A percentile compares a stretch with the other conserved stretches of the same genome.
phyloP scores from a whole-genome alignment of 495 filamentous ascomycete species.

The Physcia stellaris region DNA sequence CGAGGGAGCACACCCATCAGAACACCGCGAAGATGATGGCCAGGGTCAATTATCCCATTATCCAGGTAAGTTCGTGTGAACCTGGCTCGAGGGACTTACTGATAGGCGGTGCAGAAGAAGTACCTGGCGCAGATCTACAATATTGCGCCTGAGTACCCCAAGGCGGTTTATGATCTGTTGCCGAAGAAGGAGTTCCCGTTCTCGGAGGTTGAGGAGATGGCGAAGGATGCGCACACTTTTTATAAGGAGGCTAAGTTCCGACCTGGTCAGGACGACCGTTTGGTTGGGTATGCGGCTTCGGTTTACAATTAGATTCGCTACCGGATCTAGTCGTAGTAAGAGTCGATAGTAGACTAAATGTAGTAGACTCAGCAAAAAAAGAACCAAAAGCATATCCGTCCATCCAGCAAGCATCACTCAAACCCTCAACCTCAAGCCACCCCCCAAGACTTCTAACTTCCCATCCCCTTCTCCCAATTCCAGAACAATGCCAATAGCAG shows the following conservation, averaged over 20 bases:
- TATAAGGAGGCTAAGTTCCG: conserved; percentile 35
- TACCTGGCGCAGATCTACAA: conserved; percentile 42
- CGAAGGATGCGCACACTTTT: conserved; percentile 23
- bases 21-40: conserved; percentile 33
- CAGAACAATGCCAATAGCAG: no score
- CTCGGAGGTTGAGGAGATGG: conserved; percentile 28
- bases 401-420: no score
- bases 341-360: no score
- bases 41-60: conserved; percentile 9
- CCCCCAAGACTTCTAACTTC: no score
- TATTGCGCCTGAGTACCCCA: conserved; percentile 33
- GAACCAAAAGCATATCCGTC: no score
- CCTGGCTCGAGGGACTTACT: conserved; percentile 11
- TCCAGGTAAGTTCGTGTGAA: neutral
- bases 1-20: conserved; percentile 27
- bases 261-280: conserved; percentile 19
- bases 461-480: no score
- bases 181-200: conserved; percentile 28
- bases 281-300: conserved; percentile 22
- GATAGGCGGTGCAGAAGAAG: no score
- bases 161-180: conserved; percentile 31
- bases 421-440: no score
- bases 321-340: no score
- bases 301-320: no score
- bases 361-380: no score